phyloP scores from a whole-genome alignment of 768 basidiomycete species.

The Cystobasidium tubakii region DNA sequence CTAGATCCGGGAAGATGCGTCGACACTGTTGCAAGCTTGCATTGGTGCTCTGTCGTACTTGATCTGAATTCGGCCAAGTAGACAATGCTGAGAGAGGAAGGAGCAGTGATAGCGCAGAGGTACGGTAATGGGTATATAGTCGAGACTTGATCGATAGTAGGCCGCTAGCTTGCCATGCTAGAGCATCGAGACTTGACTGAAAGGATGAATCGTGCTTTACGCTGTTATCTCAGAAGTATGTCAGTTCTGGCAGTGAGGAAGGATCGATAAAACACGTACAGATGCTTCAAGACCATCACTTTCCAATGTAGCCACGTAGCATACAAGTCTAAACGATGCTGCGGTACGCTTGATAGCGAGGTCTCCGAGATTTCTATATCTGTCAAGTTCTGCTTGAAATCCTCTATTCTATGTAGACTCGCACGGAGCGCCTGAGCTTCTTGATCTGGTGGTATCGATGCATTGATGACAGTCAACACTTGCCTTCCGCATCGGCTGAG shows the following conservation, averaged over 20 bases:
- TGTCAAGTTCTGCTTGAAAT: neutral
- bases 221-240: neutral
- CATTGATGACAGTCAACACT: neutral
- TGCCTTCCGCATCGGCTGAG: neutral
- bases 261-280: neutral
- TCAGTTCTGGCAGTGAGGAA: neutral
- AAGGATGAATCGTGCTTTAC: neutral
- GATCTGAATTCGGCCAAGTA: neutral
- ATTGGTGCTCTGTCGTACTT: neutral
- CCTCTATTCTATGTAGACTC: neutral
- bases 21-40: neutral
- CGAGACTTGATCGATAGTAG: neutral
- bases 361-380: constrained; percentile 5
- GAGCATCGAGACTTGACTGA: neutral
- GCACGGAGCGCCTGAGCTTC: neutral
- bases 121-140: neutral
- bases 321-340: constrained; percentile 17
- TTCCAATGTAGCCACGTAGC: neutral
- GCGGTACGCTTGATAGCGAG: constrained; percentile 8
- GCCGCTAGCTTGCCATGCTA: neutral
- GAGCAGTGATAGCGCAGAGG: neutral
- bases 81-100: neutral
- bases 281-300: neutral
- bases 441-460: neutral
- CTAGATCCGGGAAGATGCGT: constrained; percentile 7